Evolutionary conservation across 352 stramenopile species (phyloP).

Genomic region (Albugo laibachii): DNA sequence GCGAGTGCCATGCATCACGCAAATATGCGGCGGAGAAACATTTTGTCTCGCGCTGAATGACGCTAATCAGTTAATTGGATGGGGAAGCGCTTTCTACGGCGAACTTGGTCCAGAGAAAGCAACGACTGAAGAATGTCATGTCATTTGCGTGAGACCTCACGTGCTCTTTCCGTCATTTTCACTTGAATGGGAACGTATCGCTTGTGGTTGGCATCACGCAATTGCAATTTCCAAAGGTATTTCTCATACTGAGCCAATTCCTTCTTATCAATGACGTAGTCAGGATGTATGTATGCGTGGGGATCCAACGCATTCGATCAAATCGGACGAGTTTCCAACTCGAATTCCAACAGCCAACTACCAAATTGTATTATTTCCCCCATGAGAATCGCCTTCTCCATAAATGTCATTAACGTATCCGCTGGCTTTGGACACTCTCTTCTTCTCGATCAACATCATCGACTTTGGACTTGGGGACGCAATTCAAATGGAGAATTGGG

Average conservation of each 20-base stretch:
- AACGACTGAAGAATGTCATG: not conserved
- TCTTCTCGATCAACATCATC: slow-evolving; percentile 15
- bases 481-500: slow-evolving; percentile 45
- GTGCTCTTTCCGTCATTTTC: not conserved
- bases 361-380: slow-evolving; percentile 7
- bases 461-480: slow-evolving; percentile 41
- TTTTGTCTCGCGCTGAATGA: slow-evolving; percentile 24
- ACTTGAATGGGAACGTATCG: slow-evolving; percentile 6
- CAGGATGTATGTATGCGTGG: slow-evolving; percentile 28
- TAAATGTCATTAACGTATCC: slow-evolving; percentile 11
- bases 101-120: slow-evolving; percentile 13
- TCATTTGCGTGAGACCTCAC: slow-evolving; percentile 1
- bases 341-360: not conserved
- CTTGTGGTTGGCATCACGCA: slow-evolving; percentile 38
- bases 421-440: slow-evolving; percentile 45
- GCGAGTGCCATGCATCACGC: not conserved
- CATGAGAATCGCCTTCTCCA: slow-evolving; percentile 10
- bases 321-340: slow-evolving; percentile 4
- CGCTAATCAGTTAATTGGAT: slow-evolving; percentile 21
- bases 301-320: slow-evolving; percentile 29
- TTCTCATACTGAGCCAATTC: not conserved
- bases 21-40: slow-evolving; percentile 24
- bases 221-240: slow-evolving; percentile 12
- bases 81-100: slow-evolving; percentile 44
- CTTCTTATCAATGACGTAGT: not conserved